Conservation (phyloP, 768 basidiomycete species). For the Boletellus ananiceps region DNA sequence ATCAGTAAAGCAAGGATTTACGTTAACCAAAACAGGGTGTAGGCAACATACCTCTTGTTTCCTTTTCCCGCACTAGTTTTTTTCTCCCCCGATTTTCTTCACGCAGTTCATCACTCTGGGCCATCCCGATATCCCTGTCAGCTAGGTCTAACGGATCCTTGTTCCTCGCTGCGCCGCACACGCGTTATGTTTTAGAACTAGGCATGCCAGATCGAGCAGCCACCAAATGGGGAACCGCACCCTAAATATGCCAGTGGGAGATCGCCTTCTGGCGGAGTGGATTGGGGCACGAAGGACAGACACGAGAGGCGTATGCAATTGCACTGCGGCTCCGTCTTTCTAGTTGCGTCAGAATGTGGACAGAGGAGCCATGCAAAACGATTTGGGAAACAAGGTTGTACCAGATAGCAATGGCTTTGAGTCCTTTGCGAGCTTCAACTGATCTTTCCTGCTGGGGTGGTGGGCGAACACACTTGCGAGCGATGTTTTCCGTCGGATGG, state of each 20-base stretch:
- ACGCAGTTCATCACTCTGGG: conserved; percentile 14
- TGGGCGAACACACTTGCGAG: conserved; percentile 16
- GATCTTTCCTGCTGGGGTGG: too few species aligned
- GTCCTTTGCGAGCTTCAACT: too few species aligned
- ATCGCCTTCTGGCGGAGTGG: conserved; percentile 31
- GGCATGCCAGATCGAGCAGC: conserved; percentile 31
- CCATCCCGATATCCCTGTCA: conserved; percentile 29
- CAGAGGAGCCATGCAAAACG: conserved; percentile 9
- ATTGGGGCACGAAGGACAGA: conserved; percentile 28
- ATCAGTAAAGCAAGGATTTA: conserved; percentile 6
- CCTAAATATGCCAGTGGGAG: not conserved
- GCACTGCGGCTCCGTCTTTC: conserved; percentile 6
- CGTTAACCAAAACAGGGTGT: not conserved
- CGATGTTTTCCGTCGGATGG: not conserved
- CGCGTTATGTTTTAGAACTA: conserved; percentile 25
- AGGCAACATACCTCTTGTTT: conserved; percentile 14
- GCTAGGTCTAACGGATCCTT: conserved; percentile 29
- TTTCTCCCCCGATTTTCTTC: not conserved
- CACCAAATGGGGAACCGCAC: conserved; percentile 24
- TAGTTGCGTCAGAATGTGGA: conserved; percentile 15
- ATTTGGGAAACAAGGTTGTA: not conserved
- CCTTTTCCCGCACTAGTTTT: not conserved
- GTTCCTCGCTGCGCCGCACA: conserved; percentile 28
- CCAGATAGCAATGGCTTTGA: too few species aligned
- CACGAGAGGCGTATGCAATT: conserved; percentile 19